Evolutionary conservation across 2,329 filamentous ascomycete species (phyloP), one percentile per base, ranked within the genome.

Genomic region (Fonsecaea multimorphosa): DNA sequence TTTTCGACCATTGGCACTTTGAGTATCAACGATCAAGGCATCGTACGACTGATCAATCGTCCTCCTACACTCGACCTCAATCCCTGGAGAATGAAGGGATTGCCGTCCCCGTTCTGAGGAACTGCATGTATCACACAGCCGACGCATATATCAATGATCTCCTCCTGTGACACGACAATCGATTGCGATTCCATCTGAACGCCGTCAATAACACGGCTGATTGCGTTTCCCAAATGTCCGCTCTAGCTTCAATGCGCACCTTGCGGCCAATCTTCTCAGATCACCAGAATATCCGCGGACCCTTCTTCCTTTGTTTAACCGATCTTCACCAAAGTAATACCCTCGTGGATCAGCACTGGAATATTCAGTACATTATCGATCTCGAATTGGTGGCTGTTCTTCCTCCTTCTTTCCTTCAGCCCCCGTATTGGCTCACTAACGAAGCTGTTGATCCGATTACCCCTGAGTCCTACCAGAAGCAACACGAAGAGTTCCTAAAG

Each of bases 281-380:
- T 3, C 63, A 66, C 16, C 74, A 77, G 64, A 68, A 75, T 29
- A 72, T 74, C 12, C 61, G 73, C 27, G 78, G 78, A 1, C 77
- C 77, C 0, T 81, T 79, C 64, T 64, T 76, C 32, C 71, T 76
- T 36, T 71, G 58, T 1, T 73, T 81, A 9, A 80, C 78, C 7
- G 79, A 82, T 65, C 69, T 82, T 14, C 76, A 81, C 61, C 71
- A 71, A 53, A 77, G 76, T 62, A 76, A 76, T 36, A 72, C 76
- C 5, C 66, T 73, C 36, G 71, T 75, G 16, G 70, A 74, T 55
- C 56, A 68, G 0, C 32, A 73, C 1, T 75, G 74, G 74, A 64
- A 75, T 40, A 70, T 75, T 32, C 72, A 27, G 4, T 72, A 46
- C 32, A 31, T 74, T 1, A 65, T 75, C 3, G 72, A 75, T 57